A percentile compares a stretch with the other conserved stretches of the same genome.
Evolutionary conservation across 2,329 filamentous ascomycete species (phyloP).

Genomic region (Verticillium klebahnii): DNA sequence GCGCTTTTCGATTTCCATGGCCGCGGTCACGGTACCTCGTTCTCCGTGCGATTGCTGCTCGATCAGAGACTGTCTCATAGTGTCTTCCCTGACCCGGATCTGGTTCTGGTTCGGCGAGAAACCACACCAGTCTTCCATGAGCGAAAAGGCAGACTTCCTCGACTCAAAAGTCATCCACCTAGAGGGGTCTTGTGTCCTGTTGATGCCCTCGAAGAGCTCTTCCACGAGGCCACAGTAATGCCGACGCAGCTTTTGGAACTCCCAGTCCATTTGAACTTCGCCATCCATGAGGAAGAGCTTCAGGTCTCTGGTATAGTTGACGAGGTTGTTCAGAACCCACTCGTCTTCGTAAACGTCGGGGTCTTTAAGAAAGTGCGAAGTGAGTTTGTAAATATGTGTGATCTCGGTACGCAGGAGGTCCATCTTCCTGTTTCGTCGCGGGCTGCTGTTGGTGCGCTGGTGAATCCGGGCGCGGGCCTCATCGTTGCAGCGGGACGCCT

Average conservation of each 20-base stretch:
- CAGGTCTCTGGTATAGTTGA: conserved; percentile 85
- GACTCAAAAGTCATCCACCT: conserved; percentile 98
- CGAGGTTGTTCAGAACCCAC: conserved; percentile 84
- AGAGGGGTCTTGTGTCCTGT: conserved; percentile 75
- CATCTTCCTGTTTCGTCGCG: conserved; percentile 75
- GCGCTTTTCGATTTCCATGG: conserved; percentile 95
- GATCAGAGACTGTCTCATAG: conserved; percentile 79
- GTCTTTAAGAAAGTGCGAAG: conserved; percentile 80
- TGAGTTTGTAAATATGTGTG: conserved; percentile 92
- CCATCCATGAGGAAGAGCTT: conserved; percentile 93
- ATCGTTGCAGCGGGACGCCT: conserved; percentile 80
- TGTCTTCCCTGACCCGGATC: conserved; percentile 76
- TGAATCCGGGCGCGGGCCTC: conserved; percentile 85
- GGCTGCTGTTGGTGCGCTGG: conserved; percentile 77
- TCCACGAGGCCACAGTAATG: conserved; percentile 95
- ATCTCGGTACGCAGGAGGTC: conserved; percentile 89
- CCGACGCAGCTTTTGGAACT: conserved; percentile 84
- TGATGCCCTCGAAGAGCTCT: conserved; percentile 87
- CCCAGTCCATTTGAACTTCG: conserved; percentile 91
- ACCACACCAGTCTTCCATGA: conserved; percentile 99
- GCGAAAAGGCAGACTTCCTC: conserved; percentile 85
- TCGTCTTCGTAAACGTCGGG: conserved; percentile 78
- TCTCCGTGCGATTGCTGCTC: conserved; percentile 74
- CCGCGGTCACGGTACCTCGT: conserved; percentile 73
- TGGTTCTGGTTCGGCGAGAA: conserved; percentile 88